phyloP scores from a whole-genome alignment of 208 protist genomes.

The Vickermania ingenoplastis region DNA sequence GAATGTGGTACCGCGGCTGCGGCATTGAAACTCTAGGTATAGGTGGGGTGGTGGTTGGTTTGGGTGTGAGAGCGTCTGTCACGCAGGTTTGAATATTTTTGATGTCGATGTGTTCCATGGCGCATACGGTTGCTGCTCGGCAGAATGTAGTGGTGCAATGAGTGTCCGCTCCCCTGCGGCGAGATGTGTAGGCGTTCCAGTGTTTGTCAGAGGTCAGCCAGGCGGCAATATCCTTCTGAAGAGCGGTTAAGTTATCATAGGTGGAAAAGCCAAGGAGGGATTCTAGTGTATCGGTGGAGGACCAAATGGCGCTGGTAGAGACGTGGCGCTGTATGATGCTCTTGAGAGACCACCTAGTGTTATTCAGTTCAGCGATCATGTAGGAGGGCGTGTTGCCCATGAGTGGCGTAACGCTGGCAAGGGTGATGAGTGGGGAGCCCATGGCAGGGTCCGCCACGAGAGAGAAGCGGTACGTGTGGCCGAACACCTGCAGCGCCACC shows the following conservation, averaged over 20 bases:
- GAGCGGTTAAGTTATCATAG: constrained; percentile 7
- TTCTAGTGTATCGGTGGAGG: constrained; percentile 8
- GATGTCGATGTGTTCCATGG: constrained; percentile 15
- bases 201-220: constrained; percentile 8
- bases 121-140: constrained; percentile 15
- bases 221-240: constrained; percentile 1
- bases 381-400: constrained; percentile 28
- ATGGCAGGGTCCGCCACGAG: constrained; percentile 15
- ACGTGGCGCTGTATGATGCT: constrained; percentile 14
- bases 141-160: constrained; percentile 18
- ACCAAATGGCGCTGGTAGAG: constrained; percentile 12
- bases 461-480: constrained; percentile 29
- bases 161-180: constrained; percentile 10
- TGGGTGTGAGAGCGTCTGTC: not conserved
- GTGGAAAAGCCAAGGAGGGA: constrained; percentile 15
- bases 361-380: constrained; percentile 16
- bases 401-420: constrained; percentile 20
- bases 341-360: constrained; percentile 1
- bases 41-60: constrained; percentile 8
- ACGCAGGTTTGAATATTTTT: constrained; percentile 12
- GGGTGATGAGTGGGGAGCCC: constrained; percentile 25
- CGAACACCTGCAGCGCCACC: constrained; percentile 24
- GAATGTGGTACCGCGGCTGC: constrained; percentile 38
- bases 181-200: constrained; percentile 17
- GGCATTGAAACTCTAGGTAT: not conserved